phyloP scores from a whole-genome alignment of 2,329 filamentous ascomycete genomes.

The Ophiostoma piceae region DNA sequence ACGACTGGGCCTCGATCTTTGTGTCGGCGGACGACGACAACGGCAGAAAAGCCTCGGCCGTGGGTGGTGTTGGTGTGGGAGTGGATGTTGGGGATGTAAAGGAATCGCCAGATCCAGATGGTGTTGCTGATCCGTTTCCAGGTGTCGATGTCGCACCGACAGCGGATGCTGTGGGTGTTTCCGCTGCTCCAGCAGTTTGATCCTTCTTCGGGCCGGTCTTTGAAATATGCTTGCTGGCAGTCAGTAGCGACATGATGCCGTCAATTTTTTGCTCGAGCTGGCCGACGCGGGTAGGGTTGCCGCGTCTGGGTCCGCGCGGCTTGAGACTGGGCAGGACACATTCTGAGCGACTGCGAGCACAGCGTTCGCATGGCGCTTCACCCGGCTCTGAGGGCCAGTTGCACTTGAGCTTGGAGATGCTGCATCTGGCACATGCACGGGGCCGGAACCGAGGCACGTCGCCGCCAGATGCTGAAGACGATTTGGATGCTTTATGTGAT shows the following conservation, averaged over 20 bases:
- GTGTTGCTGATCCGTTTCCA: neutral
- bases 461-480: neutral
- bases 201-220: neutral
- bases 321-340: slow-evolving; percentile 29
- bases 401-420: slow-evolving; percentile 29
- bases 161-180: neutral
- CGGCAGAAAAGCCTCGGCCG: neutral
- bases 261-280: slow-evolving; percentile 40
- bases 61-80: neutral
- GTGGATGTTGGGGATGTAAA: neutral
- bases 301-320: slow-evolving; percentile 28
- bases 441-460: slow-evolving; percentile 30
- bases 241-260: slow-evolving; percentile 37
- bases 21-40: neutral
- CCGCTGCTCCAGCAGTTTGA: neutral
- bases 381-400: slow-evolving; percentile 28
- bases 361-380: slow-evolving; percentile 28
- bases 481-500: slow-evolving; percentile 3
- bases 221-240: slow-evolving; percentile 32
- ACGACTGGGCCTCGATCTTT: neutral
- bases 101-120: neutral
- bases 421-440: slow-evolving; percentile 34
- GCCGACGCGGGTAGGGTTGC: slow-evolving; percentile 33
- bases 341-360: slow-evolving; percentile 26
- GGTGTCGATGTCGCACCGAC: neutral